Conservation (phyloP, 768 basidiomycete genomes). For the Sporobolomyces pararoseus region DNA sequence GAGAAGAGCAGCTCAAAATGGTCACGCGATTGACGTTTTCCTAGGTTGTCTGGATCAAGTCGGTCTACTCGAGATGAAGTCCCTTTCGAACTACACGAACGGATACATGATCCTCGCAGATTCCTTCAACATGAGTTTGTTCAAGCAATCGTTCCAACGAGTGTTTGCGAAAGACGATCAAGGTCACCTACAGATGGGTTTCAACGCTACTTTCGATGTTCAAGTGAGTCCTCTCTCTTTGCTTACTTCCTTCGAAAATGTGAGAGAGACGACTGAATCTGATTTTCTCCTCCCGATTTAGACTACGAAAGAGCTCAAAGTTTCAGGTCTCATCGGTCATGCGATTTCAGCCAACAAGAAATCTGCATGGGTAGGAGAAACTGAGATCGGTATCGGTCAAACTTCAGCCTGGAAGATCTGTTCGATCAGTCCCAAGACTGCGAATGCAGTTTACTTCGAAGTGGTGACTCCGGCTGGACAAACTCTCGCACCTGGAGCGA, state of each 20-base stretch:
- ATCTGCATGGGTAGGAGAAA: conserved; percentile 92
- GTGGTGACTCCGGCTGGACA: conserved; percentile 97
- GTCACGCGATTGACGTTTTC: conserved; percentile 90
- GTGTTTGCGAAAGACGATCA: conserved; percentile 89
- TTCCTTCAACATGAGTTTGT: conserved; percentile 94
- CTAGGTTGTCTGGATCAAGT: conserved; percentile 98
- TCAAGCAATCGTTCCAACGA: conserved; percentile 95
- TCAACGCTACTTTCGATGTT: conserved; percentile 98
- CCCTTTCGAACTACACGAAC: conserved; percentile 89
- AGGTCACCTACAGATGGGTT: conserved; percentile 91
- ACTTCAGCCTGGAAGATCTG: conserved; percentile 99
- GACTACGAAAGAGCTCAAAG: conserved; percentile 98
- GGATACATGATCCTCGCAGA: conserved; percentile 94
- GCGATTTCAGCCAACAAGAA: conserved; percentile 97
- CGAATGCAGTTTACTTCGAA: conserved; percentile 93
- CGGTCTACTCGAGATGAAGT: conserved; percentile 95
- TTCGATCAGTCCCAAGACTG: conserved; percentile 76
- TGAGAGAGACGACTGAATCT: neutral
- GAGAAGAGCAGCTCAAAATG: conserved; percentile 86
- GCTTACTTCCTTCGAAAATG: neutral
- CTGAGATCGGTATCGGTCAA: conserved; percentile 97
- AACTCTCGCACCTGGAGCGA: conserved; percentile 72
- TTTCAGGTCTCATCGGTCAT: conserved; percentile 95
- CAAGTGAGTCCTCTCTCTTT: conserved; percentile 1
- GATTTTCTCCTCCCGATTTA: conserved; percentile 47